Percentiles rank a stretch among this genome's conserved stretches.
Evolutionary conservation across 2,329 filamentous ascomycete genomes (phyloP).

Genomic region (Huntiella omanensis): DNA sequence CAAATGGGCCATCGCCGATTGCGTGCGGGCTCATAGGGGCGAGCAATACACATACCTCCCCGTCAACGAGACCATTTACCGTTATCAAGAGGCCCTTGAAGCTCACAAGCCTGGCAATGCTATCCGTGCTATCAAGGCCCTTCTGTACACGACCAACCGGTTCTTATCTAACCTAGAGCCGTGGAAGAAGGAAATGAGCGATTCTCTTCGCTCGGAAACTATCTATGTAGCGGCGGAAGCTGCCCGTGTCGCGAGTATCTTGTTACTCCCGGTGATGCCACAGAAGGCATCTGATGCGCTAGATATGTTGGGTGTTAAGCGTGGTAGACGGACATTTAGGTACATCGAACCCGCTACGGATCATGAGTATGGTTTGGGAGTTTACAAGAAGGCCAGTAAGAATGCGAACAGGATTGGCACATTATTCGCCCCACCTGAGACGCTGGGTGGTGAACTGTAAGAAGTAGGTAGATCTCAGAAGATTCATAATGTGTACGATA

Average conservation of each 20-base stretch:
- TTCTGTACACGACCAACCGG: conserved; percentile 18
- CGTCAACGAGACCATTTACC: conserved; percentile 8
- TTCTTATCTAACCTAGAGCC: conserved; percentile 42
- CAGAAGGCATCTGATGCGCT: conserved; percentile 53
- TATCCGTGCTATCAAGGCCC: conserved; percentile 8
- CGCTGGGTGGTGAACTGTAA: too few species aligned
- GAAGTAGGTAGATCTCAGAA: too few species aligned
- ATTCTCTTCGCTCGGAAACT: conserved; percentile 26
- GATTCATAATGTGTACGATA: too few species aligned
- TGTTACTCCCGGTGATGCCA: conserved; percentile 85
- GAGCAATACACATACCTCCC: conserved; percentile 1
- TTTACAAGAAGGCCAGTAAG: conserved; percentile 1
- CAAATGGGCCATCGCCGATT: conserved; percentile 46
- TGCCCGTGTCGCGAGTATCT: conserved; percentile 59
- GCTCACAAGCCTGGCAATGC: conserved; percentile 9
- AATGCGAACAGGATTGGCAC: neutral
- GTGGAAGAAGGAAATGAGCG: conserved; percentile 35
- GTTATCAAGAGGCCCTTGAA: conserved; percentile 9
- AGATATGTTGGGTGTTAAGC: conserved; percentile 55
- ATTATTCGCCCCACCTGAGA: too few species aligned
- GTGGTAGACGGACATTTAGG: conserved; percentile 40
- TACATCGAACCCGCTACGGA: conserved; percentile 48
- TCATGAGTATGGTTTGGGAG: conserved; percentile 40
- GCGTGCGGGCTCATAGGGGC: conserved; percentile 22
- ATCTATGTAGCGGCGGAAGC: conserved; percentile 60